These are phyloP conservation scores for Mortierella claussenii DNA, from an alignment of 192 early-diverging fungal species.

Conservation along the genomic window DNA sequence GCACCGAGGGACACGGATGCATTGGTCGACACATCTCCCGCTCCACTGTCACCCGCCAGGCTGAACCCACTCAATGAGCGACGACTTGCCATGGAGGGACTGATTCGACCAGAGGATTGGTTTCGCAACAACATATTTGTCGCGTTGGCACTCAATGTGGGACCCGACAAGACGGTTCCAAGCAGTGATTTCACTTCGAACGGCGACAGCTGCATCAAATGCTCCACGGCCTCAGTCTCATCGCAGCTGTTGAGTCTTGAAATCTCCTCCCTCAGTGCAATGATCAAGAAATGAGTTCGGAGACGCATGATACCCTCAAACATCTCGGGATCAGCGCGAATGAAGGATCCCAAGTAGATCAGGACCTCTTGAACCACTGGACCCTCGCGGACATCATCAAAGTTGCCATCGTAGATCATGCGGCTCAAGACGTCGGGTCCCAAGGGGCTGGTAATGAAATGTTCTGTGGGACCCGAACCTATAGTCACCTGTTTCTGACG, in stretches of 20 bases:
- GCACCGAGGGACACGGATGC: slow-evolving; percentile 24
- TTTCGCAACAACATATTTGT: slow-evolving; percentile 55
- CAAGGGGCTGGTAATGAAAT: slow-evolving; percentile 74
- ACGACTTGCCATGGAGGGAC: slow-evolving; percentile 24
- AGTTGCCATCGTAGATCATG: slow-evolving; percentile 71
- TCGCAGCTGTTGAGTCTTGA: slow-evolving; percentile 76
- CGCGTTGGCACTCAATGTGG: slow-evolving; percentile 56
- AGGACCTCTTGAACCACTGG: slow-evolving; percentile 87
- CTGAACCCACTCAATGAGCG: neutral
- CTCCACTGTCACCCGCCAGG: neutral
- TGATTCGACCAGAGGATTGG: slow-evolving; percentile 53
- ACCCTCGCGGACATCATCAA: slow-evolving; percentile 83
- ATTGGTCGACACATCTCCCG: slow-evolving; percentile 9
- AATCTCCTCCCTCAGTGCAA: slow-evolving; percentile 89
- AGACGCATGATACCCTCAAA: slow-evolving; percentile 88
- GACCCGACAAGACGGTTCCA: slow-evolving; percentile 75
- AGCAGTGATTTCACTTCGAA: slow-evolving; percentile 83
- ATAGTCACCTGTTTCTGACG: slow-evolving; percentile 81
- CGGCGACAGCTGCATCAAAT: slow-evolving; percentile 83
- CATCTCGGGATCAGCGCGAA: slow-evolving; percentile 69
- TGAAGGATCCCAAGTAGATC: slow-evolving; percentile 80
- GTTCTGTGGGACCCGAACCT: slow-evolving; percentile 74
- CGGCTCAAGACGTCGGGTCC: slow-evolving; percentile 71
- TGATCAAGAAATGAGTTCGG: slow-evolving; percentile 83
- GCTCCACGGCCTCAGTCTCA: slow-evolving; percentile 82